Evolutionary conservation across 1,284 basidiomycete genomes (phyloP), one percentile per base, ranked within the genome.

Genomic region (Puccinia horiana): DNA sequence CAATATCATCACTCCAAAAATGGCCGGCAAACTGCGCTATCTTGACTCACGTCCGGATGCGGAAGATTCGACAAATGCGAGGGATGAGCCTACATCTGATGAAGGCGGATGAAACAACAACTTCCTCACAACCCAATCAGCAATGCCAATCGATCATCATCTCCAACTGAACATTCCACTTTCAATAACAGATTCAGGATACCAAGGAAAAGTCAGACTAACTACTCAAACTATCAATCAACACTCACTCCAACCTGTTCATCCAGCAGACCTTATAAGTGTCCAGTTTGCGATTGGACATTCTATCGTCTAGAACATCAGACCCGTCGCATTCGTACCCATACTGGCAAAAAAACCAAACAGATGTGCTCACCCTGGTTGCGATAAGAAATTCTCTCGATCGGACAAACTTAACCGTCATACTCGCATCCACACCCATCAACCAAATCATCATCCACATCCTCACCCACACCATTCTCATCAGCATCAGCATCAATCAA

Each of bases 321-420:
- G 91, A 94, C 93, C 85, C 83, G 91, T 88, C 23, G 69, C 73
- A 56, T 82, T 29, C 29, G 81, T 37, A 82, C 81, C 76, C 81
- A 82, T 58, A 82, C 81, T 23, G 81, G 81, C n/a, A 75, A 82
- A 63, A n/a, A 82, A 82, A 69, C 81, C 81, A 20, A 65, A 76
- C 52, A 74, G 56, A 23, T 82, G 81, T 37, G 52, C 56, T 44
- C 80, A 82, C 44, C 72, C 63, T 52, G 80, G 80, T n/a, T 99
- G 96, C 90, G 96, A 98, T 88, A 99, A 98, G 88, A 93, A 47
- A 40, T 99, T 99, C 88, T 96, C 94, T 44, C 92, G 96, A 83
- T 96, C 94, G 26, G 96, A 99, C 88, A 96, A 99, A 88, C 91
- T 99, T 84, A 99, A 96, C 32, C 91, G 96, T 82, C 96, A 99